Conservation (phyloP, 179 eudicot genomes). For the Sideroxylon spinosum region DNA sequence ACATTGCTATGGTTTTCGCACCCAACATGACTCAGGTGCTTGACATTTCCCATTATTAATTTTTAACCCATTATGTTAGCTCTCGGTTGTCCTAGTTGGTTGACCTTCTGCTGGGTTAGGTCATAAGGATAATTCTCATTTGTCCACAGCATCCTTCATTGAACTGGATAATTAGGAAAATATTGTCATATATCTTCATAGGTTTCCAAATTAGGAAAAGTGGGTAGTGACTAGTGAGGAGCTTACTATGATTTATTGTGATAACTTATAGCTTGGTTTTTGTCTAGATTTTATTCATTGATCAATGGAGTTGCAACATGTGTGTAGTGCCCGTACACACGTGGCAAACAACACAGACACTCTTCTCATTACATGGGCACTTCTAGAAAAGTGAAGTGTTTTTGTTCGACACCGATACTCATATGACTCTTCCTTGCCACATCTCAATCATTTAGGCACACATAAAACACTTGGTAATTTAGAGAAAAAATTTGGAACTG, state of each 20-base stretch:
- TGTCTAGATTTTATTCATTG: not conserved
- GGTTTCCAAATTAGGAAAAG: conserved; percentile 10
- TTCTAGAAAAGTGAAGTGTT: too few species aligned
- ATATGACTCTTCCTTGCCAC: too few species aligned
- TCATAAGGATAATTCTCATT: not conserved
- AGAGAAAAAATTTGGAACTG: too few species aligned
- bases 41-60: not conserved
- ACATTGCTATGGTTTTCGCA: conserved; percentile 90
- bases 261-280: not conserved
- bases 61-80: not conserved
- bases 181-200: not conserved
- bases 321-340: not conserved
- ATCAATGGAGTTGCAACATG: not conserved
- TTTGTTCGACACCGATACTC: too few species aligned
- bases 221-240: not conserved
- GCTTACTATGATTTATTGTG: not conserved
- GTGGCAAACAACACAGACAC: not conserved
- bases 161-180: not conserved
- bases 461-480: too few species aligned
- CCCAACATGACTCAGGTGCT: conserved; percentile 95
- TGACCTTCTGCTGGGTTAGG: not conserved
- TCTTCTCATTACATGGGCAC: too few species aligned
- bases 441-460: too few species aligned
- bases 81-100: not conserved
- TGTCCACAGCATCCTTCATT: not conserved